Conservation (phyloP, 345 rosid genomes). For the Sonneratia caseolaris region DNA sequence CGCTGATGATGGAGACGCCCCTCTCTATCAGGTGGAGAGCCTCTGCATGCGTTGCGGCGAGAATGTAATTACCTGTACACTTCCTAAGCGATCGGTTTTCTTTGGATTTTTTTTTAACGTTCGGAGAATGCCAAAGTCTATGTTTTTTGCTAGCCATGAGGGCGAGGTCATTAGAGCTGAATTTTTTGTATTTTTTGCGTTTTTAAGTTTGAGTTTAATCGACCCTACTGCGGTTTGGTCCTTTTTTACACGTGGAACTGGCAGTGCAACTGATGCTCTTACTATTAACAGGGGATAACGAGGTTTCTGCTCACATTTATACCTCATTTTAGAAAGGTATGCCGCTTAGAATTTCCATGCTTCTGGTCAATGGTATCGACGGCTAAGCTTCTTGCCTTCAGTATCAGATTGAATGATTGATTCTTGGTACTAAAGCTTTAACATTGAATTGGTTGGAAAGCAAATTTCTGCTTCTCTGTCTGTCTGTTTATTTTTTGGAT, state of each 20-base stretch:
- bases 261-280: neutral
- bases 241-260: neutral
- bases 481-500: neutral
- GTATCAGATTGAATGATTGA: neutral
- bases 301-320: slow-evolving; percentile 70
- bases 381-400: neutral
- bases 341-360: neutral
- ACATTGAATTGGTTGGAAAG: neutral
- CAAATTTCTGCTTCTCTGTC: neutral
- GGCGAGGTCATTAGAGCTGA: neutral
- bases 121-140: neutral
- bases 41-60: slow-evolving; percentile 88
- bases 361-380: neutral
- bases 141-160: neutral
- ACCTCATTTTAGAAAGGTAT: slow-evolving; percentile 86
- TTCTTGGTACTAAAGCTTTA: neutral
- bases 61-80: slow-evolving; percentile 32
- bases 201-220: neutral
- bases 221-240: too few relatives aligned
- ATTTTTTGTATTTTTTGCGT: neutral
- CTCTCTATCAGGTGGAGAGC: slow-evolving; percentile 78
- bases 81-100: neutral
- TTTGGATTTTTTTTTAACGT: neutral
- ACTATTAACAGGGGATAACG: slow-evolving; percentile 45
- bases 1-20: slow-evolving; percentile 38